Base-by-base conservation (phyloP, 805 yeast species). In the Zygotorulaspora chibaensis region DNA sequence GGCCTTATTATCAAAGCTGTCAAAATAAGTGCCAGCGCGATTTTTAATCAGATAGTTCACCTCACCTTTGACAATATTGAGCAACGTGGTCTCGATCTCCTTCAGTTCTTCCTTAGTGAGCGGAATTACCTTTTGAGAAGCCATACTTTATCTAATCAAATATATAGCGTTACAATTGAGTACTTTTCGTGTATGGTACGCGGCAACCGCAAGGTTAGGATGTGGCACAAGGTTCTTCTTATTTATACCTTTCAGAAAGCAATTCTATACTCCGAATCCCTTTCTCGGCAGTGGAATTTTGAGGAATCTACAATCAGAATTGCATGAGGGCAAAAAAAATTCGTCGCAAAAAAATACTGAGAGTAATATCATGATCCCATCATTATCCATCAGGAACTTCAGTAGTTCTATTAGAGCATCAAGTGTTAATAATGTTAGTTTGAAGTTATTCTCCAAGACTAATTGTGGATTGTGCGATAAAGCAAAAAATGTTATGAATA, bases 401-500 rank as follows among this genome's bases (percentile, higher is more conserved):
- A 45, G 40, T 31, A 31, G 46, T 11, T 45, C 53, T 4, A 35
- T 46, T 3, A 35, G 46, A 5, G 20, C 38, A 15, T 26, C 28
- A 13, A 40, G 34, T 29, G 36, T 28, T 30, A 28, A 44, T 8
- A 30, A 34, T 8, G 54, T 69, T 2, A 56, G 55, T 16, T 61
- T 83, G 27, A 81, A 84, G 0, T 74, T 85, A 43, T 85, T 80
- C 65, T 80, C 87, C 4, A 85, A 85, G 57, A 77, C 78, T 4
- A 79, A 81, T 28, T 85, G 93, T 56, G 78, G 78, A 54, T 63
- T 85, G 23, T 85, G 93, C 55, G 76, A 77, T 41, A 81, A 78
- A 46, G 91, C 89, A 3, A 76, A 77, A 48, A 65, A 55, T 2
- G 77, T 79, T 2, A 61, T 84, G 35, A 55, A 67, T 12, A 65